phyloP scores from a whole-genome alignment of 2,329 filamentous ascomycete genomes.

The Ascomycota sp. region DNA sequence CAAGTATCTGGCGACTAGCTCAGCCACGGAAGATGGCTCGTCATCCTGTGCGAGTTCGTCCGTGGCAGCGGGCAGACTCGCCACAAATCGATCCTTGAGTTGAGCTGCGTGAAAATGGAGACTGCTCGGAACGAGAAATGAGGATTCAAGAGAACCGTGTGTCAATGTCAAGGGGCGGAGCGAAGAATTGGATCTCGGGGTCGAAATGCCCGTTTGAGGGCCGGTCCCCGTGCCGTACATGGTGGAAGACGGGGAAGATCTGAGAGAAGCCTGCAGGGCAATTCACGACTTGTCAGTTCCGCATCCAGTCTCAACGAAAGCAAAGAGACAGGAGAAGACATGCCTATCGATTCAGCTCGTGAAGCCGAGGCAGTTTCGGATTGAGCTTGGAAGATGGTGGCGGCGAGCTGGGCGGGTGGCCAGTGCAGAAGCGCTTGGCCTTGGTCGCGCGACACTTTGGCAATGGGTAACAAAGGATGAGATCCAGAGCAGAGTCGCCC shows the following conservation, averaged over 20 bases:
- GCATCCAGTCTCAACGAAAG: too few species aligned
- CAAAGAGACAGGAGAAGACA: background rate
- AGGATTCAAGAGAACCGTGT: conserved; percentile 89
- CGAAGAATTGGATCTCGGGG: conserved; percentile 79
- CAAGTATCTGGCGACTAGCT: conserved; percentile 83
- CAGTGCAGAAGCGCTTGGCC: conserved; percentile 1
- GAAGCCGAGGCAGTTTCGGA: too few species aligned
- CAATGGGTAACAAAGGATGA: background rate
- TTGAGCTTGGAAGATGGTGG: background rate
- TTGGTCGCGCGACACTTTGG: background rate
- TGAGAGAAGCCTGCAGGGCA: conserved; percentile 7
- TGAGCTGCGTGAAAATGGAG: conserved; percentile 92
- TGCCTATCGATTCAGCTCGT: conserved; percentile 13
- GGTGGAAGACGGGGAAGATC: conserved; percentile 24
- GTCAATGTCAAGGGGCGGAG: conserved; percentile 74
- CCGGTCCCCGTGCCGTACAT: conserved; percentile 76
- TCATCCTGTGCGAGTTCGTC: conserved; percentile 96
- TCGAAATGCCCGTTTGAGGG: conserved; percentile 89
- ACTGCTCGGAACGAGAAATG: conserved; percentile 82
- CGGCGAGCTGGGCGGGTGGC: conserved; percentile 1
- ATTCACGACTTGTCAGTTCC: conserved; percentile 3
- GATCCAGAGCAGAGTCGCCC: conserved; percentile 2
- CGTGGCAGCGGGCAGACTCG: conserved; percentile 70
- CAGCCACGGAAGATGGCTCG: conserved; percentile 85
- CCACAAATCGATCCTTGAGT: conserved; percentile 73